Evolutionary conservation across 2,329 filamentous ascomycete species (phyloP), one percentile per base, ranked within the genome.

Genomic region (Fonsecaea pedrosoi): DNA sequence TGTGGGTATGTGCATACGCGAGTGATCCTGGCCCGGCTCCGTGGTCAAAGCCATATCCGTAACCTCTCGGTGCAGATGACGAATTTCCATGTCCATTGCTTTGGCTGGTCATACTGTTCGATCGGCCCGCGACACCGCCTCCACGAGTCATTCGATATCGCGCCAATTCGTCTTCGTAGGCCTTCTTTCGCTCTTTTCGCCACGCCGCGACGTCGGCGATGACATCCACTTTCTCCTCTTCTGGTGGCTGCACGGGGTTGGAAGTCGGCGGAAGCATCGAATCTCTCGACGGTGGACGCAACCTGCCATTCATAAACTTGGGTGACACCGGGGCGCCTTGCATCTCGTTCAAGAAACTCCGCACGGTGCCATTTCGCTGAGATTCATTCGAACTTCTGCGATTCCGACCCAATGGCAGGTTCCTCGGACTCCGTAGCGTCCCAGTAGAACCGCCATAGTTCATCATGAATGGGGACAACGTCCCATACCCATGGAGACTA

Each of bases 121-220:
- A 53, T 38, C 55, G 60, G 8, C 57, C 54, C n/a, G 59, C 54
- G 45, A 18, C 45, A 25, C 45, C 30, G 2, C 50, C 54, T 21
- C 50, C 32, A 21, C 67, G 64, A 45, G 40, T 60, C 54, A 50
- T 58, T 21, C 60, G 60, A 13, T 65, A 64, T 18, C 66, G 65
- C 9, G 59, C 61, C 59, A 71, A 56, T 60, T 71, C 70, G 3
- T 74, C 72, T 68, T 83, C 78, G 71, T 83, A 86, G 37, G 82
- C 81, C 6, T 78, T 77, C 71, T 84, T 87, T 60, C 82, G 83
- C 13, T 81, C 78, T 59, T 80, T 83, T 32, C 87, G 79, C 71
- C 87, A 89, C 13, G 78, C 78, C 4, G 84, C 82, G 30, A 89
- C 76, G 66, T 85, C 80, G 4, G 80, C 78, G 6, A 88, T 78